Evolutionary conservation across 1,284 basidiomycete genomes (phyloP), one percentile per base, ranked within the genome.

Genomic region (Cutaneotrichosporon cavernicola): DNA sequence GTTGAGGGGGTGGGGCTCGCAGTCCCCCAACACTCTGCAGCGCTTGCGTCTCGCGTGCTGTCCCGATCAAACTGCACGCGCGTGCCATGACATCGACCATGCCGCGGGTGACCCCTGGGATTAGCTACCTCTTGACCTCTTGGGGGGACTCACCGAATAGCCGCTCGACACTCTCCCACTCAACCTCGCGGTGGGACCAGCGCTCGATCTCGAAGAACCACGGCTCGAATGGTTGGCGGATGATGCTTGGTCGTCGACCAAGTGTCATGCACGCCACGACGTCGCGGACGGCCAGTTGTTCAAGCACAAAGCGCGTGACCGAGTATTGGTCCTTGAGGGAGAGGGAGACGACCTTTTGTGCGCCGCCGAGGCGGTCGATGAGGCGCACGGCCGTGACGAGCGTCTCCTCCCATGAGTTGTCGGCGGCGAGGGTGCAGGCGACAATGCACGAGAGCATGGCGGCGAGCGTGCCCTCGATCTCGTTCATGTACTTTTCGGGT

Each of bases 221-320:
- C 10, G 74, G 74, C 34, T 73, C 72, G 60, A 78, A 80, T 1
- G 72, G 72, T 22, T 72, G 68, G 11, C 69, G 71, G 40, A 79
- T 69, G 38, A 80, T 72, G 2, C 65, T 69, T 0, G 78, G 78
- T 8, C 73, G 66, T 16, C 67, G 62, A 31, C 76, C 76, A 0
- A 77, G 77, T 4, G 75, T 78, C 72, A 80, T 73, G 60, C 75
- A 76, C 14, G 77, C 76, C 58, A 80, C 75, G 0, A 79, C 74
- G 43, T 80, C 77, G 2, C 77, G 67, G 31, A 73, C 76, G 5
- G 76, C 77, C 4, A 80, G 68, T 62, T 80, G 78, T 64, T 80
- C 78, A 21, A 79, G 67, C 36, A 76, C 71, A 63, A 80, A 80
- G 13, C 78, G 72, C 18, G 64, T 72, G 4, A 72, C 65, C 58